Percentiles rank a stretch among this genome's conserved stretches.
phyloP scores from a whole-genome alignment of 805 yeast species.

The Komagataella mondaviorum region DNA sequence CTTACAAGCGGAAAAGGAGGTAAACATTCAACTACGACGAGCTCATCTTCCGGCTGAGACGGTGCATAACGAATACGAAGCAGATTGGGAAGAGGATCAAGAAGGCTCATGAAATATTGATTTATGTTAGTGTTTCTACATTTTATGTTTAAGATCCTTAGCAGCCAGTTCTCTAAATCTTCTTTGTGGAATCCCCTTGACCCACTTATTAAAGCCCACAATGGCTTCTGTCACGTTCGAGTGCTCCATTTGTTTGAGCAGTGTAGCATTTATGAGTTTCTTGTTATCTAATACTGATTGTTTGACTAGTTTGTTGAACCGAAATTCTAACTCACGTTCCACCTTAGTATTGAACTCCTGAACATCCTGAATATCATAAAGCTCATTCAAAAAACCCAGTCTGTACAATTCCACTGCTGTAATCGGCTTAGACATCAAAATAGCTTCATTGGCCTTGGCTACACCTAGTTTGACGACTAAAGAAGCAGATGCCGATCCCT shows the following conservation, averaged over 20 bases:
- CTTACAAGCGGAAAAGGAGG: constrained; percentile 10
- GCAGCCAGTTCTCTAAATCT: constrained; percentile 44
- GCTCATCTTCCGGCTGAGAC: constrained; percentile 38
- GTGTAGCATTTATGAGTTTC: constrained; percentile 21
- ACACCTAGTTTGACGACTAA: constrained; percentile 60
- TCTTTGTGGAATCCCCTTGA: constrained; percentile 58
- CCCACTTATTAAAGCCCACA: constrained; percentile 58
- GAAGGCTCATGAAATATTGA: background rate
- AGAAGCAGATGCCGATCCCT: constrained; percentile 64
- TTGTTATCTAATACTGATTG: constrained; percentile 32
- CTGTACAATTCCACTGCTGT: constrained; percentile 38
- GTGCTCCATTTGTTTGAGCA: constrained; percentile 22
- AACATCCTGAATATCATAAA: constrained; percentile 15
- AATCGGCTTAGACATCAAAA: constrained; percentile 57
- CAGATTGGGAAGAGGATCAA: constrained; percentile 30
- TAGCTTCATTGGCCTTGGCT: constrained; percentile 59
- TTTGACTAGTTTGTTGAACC: constrained; percentile 29
- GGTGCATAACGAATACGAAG: constrained; percentile 38
- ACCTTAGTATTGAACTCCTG: constrained; percentile 30
- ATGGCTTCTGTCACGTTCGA: constrained; percentile 55
- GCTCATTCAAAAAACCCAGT: constrained; percentile 50
- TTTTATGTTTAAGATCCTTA: constrained; percentile 48
- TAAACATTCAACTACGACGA: constrained; percentile 17
- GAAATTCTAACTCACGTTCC: constrained; percentile 18
- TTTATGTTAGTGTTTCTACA: constrained; percentile 20